Conservation (phyloP, 2,329 filamentous ascomycete species). For the Ophiostoma ips region DNA sequence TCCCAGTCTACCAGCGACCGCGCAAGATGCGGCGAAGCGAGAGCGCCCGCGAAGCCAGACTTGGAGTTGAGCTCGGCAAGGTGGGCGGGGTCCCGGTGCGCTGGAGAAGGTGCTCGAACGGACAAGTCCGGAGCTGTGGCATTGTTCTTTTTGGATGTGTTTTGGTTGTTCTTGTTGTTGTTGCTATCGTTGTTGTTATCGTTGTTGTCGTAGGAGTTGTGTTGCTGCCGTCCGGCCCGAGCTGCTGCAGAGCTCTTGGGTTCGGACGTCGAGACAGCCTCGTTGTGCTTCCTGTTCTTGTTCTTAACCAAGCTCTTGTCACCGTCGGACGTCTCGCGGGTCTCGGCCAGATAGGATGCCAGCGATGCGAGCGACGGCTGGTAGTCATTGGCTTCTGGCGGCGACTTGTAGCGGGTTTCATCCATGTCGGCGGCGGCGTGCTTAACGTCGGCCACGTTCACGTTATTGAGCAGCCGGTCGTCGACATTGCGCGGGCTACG, state of each 20-base stretch:
- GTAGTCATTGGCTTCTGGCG: neutral
- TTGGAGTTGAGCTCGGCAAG: neutral
- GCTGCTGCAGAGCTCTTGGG: slow-evolving; percentile 14
- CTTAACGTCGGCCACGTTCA: neutral
- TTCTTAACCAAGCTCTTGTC: neutral
- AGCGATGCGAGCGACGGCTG: neutral
- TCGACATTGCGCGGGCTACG: slow-evolving; percentile 22
- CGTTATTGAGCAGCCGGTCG: neutral
- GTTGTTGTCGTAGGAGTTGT: slow-evolving; percentile 2
- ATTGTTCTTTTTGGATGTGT: slow-evolving; percentile 29
- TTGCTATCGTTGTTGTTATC: slow-evolving; percentile 21
- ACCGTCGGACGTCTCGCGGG: neutral
- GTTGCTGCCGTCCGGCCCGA: slow-evolving; percentile 3
- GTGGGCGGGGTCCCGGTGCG: slow-evolving; percentile 36
- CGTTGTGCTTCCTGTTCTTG: neutral
- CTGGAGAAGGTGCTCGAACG: slow-evolving; percentile 84
- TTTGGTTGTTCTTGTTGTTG: neutral
- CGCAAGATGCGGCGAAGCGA: slow-evolving; percentile 80
- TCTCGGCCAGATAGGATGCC: neutral
- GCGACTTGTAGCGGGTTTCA: neutral
- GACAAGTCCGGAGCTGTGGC: slow-evolving; percentile 91
- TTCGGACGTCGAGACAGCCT: slow-evolving; percentile 3
- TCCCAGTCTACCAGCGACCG: slow-evolving; percentile 98
- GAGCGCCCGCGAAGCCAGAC: slow-evolving; percentile 14
- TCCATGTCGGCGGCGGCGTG: neutral